Percentiles rank a stretch among this genome's conserved stretches.
These are phyloP conservation scores for Trichoderma koningii DNA, from an alignment of 2,329 filamentous ascomycete genomes.

Conservation along the genomic window DNA sequence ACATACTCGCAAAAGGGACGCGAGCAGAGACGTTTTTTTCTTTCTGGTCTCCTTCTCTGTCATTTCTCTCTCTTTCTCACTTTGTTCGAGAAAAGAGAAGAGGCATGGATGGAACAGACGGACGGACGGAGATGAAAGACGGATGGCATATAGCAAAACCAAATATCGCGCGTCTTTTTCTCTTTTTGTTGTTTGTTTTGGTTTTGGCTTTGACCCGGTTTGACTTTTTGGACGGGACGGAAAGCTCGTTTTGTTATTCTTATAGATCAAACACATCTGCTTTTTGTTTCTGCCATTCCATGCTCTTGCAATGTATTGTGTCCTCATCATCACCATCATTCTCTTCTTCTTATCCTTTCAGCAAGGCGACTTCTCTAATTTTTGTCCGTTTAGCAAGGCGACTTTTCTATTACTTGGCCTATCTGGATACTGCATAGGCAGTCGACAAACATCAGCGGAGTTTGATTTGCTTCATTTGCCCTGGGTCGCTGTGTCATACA, in stretches of 20 bases:
- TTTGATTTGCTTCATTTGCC: neutral
- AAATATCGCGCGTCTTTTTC: neutral
- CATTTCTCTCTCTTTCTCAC: too few species aligned
- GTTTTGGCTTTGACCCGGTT: neutral
- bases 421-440: constrained; percentile 9
- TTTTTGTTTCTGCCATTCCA: neutral
- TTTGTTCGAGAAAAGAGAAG: neutral
- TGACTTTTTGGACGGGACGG: constrained; percentile 19
- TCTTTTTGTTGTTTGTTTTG: constrained; percentile 1
- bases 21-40: too few species aligned
- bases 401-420: constrained; percentile 24
- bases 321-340: too few species aligned
- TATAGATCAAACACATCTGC: constrained; percentile 17
- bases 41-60: too few species aligned
- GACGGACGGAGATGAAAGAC: neutral
- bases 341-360: too few species aligned
- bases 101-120: constrained; percentile 15
- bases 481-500: neutral
- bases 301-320: too few species aligned
- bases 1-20: constrained; percentile 16
- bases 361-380: too few species aligned
- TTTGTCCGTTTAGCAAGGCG: constrained; percentile 2
- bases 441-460: constrained; percentile 4
- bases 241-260: constrained; percentile 20
- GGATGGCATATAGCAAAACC: constrained; percentile 16